These are phyloP conservation scores for Cardamine occulta DNA, from an alignment of 345 rosid species.

Conservation along the genomic window DNA sequence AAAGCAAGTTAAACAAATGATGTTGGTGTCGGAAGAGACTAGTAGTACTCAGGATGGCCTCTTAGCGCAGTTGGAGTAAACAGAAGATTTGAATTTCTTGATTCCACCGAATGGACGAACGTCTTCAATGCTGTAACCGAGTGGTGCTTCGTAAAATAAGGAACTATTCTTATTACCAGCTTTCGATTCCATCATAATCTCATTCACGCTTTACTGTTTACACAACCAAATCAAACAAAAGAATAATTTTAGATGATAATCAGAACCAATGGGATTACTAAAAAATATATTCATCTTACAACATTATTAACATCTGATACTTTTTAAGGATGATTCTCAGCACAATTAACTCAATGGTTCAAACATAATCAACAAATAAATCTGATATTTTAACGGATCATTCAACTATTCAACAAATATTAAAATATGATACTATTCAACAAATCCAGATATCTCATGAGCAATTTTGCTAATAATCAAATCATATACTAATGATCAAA, in stretches of 20 bases:
- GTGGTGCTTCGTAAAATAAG: slow-evolving; percentile 71
- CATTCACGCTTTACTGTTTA: slow-evolving; percentile 58
- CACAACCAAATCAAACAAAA: not conserved
- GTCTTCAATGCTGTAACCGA: slow-evolving; percentile 91
- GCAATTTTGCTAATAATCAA: not conserved
- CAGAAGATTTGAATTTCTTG: slow-evolving; percentile 85
- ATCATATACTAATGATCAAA: not conserved
- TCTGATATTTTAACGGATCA: too few species aligned
- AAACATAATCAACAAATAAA: too few species aligned
- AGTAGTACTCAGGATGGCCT: slow-evolving; percentile 74
- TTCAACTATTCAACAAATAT: not conserved
- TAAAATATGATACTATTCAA: not conserved
- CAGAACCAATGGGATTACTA: not conserved
- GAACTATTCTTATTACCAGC: slow-evolving; percentile 63
- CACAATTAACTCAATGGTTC: too few species aligned
- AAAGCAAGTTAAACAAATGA: not conserved
- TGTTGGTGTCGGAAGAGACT: not conserved
- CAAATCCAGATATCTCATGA: slow-evolving; percentile 6
- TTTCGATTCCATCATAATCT: slow-evolving; percentile 71
- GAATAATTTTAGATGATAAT: not conserved
- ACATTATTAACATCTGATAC: too few species aligned
- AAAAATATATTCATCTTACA: not conserved
- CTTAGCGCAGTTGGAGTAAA: slow-evolving; percentile 84
- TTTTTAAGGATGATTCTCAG: too few species aligned
- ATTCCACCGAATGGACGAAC: slow-evolving; percentile 87